phyloP scores from a whole-genome alignment of 192 early-diverging fungal species.

The Paraglomus occultum region DNA sequence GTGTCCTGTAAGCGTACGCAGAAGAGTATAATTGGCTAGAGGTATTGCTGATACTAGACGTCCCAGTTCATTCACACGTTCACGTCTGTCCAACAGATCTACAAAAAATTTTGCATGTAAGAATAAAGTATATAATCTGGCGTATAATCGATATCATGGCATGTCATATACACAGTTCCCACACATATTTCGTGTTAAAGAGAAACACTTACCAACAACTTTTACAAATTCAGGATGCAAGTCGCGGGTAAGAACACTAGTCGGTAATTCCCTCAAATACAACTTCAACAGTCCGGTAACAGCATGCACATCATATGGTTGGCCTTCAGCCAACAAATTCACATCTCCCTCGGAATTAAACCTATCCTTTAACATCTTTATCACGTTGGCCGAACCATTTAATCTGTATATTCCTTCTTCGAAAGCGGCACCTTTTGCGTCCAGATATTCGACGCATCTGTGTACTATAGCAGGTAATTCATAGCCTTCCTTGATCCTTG shows the following conservation, averaged over 20 bases:
- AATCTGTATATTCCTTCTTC: conserved; percentile 97
- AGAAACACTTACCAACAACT: conserved; percentile 61
- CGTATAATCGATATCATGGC: no score
- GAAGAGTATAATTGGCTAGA: conserved; percentile 84
- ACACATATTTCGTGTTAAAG: no score
- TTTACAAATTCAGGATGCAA: conserved; percentile 80
- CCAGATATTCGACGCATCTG: conserved; percentile 95
- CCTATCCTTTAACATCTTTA: conserved; percentile 72
- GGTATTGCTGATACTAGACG: conserved; percentile 77
- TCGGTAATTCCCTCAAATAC: conserved; percentile 86
- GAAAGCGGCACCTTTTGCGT: conserved; percentile 79
- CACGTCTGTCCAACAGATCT: conserved; percentile 77
- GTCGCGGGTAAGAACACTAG: conserved; percentile 86
- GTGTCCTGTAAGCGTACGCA: conserved; percentile 85
- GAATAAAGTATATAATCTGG: no score
- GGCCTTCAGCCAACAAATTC: conserved; percentile 56
- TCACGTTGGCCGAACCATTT: conserved; percentile 72
- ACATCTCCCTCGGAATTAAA: conserved; percentile 86
- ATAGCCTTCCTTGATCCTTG: conserved; percentile 71
- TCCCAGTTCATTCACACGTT: conserved; percentile 81
- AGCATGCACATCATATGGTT: conserved; percentile 89
- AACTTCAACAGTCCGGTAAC: conserved; percentile 91
- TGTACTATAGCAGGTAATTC: conserved; percentile 89
- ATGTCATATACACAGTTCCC: no score
- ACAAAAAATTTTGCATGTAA: neutral